Evolutionary conservation across 257 asterid genomes (phyloP).

Genomic region (Lantana camara): DNA sequence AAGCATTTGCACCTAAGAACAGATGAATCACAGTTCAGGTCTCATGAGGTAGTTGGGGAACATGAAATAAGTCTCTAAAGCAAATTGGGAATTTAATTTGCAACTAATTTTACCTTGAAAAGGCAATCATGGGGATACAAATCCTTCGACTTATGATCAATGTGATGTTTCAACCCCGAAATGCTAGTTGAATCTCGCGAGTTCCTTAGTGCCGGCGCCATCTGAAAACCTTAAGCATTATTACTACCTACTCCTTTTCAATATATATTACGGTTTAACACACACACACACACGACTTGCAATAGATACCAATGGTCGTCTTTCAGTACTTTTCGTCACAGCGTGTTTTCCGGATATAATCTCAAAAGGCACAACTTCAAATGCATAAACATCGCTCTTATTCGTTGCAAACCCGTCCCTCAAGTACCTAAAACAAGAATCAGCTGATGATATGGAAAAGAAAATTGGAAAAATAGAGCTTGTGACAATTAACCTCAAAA

Average conservation of each 20-base stretch:
- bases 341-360: conserved; percentile 91
- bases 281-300: conserved; percentile 60
- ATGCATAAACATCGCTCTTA: conserved; percentile 92
- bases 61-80: too few species aligned
- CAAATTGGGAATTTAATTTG: too few species aligned
- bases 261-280: background rate
- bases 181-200: conserved; percentile 78
- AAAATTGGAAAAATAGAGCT: background rate
- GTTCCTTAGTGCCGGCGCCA: conserved; percentile 79
- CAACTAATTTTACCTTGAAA: too few species aligned
- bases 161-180: conserved; percentile 78
- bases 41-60: too few species aligned
- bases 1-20: too few species aligned
- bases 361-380: conserved; percentile 89
- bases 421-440: conserved; percentile 62
- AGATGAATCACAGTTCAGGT: too few species aligned
- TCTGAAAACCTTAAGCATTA: conserved; percentile 69
- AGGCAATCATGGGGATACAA: too few species aligned
- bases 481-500: background rate
- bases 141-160: too few species aligned
- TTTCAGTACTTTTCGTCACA: conserved; percentile 71
- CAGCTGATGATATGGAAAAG: conserved; percentile 29
- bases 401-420: conserved; percentile 85
- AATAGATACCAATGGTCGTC: conserved; percentile 85
- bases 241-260: too few species aligned